Evolutionary conservation across 805 yeast species (phyloP), one percentile per base, ranked within the genome.

Genomic region (Candida ipomoeae): DNA sequence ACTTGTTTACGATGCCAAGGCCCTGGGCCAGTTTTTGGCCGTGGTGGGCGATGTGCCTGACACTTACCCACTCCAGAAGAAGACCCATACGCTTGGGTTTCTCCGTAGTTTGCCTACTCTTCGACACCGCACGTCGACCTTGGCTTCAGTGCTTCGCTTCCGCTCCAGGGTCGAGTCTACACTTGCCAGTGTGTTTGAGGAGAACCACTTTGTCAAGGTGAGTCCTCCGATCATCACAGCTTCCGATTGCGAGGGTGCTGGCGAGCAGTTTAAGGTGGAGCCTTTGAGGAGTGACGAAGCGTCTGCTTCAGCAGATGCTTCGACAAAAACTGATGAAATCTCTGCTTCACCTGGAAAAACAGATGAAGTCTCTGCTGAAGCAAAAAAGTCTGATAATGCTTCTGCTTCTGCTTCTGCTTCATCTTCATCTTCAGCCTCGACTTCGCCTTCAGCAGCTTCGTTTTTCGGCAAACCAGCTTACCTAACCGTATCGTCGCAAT

Each of bases 171-270:
- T 87, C 1, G 89, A 89, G 56, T 55, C 69, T 1, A 65, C 72
- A 31, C 58, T 90, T 6, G 67, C 75, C 38, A 70, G 70, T 2
- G 88, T 80, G 58, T 88, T 89, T 64, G 68, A 73, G 17, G 49
- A 61, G 0, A 58, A 76, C 17, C 78, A 78, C 13, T 89, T 88
- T 56, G 68, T 75, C 13, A 91, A 89, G 69, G 89, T 88, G 0
- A 74, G 83, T 23, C 96, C 98, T 3, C 99, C 99, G 6, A 59
- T 92, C 11, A 69, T 92, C 20, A 94, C 99, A 0, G 75, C 88
- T 10, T 82, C 95, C 1, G 99, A 94, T 65, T 92, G 98, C 64
- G 99, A 94, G 69, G 98, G 99, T 15, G 97, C 96, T 3, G 98
- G 98, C 4, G 98, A 94, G 63, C 80, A 87, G 54, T 94, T 94